phyloP scores from a whole-genome alignment of 495 filamentous ascomycete species.

The Friedmanniomyces endolithicus region DNA sequence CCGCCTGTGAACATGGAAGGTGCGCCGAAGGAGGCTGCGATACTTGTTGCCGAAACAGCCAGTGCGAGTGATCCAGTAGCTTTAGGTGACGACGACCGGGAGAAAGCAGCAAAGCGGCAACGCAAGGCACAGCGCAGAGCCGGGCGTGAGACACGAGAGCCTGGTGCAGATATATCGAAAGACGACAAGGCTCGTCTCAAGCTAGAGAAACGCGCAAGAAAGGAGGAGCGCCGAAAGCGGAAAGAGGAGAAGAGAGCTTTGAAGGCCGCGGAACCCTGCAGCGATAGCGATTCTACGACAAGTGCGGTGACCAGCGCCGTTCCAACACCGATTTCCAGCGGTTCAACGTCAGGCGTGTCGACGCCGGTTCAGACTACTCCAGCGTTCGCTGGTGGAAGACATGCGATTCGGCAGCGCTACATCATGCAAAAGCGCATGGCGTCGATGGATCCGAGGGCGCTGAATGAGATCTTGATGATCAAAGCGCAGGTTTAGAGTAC shows the following conservation, averaged over 20 bases:
- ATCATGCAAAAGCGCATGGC: constrained; percentile 71
- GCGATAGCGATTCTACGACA: background rate
- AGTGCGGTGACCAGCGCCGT: background rate
- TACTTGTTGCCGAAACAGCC: background rate
- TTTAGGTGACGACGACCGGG: background rate
- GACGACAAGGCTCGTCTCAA: constrained; percentile 9
- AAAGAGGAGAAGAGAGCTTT: constrained; percentile 16
- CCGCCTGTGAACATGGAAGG: too few species aligned
- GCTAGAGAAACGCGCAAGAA: constrained; percentile 17
- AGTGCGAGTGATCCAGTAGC: too few species aligned
- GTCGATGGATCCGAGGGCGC: constrained; percentile 53
- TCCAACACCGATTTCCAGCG: background rate
- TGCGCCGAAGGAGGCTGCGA: too few species aligned
- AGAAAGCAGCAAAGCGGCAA: constrained; percentile 15
- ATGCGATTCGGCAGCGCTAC: constrained; percentile 54
- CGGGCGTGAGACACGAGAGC: background rate
- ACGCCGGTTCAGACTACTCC: constrained; percentile 17
- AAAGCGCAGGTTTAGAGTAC: constrained; percentile 12
- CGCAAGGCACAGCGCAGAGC: constrained; percentile 1
- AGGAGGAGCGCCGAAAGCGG: constrained; percentile 20
- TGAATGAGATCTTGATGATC: constrained; percentile 48
- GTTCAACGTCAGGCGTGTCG: constrained; percentile 10
- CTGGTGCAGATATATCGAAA: constrained; percentile 11
- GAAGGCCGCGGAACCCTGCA: background rate
- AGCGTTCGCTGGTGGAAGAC: constrained; percentile 34